Evolutionary conservation across 2,329 filamentous ascomycete species (phyloP).

Genomic region (Ilyonectria sp.): DNA sequence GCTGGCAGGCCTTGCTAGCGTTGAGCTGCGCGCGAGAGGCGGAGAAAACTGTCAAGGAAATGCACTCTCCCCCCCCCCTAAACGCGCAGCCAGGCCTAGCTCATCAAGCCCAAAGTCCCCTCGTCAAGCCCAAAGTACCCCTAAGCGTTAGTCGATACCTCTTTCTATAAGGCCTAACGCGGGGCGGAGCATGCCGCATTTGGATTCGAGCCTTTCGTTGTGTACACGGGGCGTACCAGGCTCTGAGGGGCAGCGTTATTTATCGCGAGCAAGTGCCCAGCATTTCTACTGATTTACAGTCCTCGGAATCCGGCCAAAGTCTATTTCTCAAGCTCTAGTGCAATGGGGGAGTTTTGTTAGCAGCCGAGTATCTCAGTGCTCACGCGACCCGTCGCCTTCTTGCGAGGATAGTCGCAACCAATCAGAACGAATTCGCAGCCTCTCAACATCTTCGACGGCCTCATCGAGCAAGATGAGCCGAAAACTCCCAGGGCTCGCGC

Average conservation of each 20-base stretch:
- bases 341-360: constrained; percentile 26
- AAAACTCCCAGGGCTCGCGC: constrained; percentile 26
- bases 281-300: background rate
- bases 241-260: constrained; percentile 28
- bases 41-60: background rate
- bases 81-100: background rate
- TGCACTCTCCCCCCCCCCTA: background rate
- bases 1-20: background rate
- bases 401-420: background rate
- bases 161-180: background rate
- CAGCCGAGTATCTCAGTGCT: constrained; percentile 3
- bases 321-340: constrained; percentile 22
- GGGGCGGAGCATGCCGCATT: background rate
- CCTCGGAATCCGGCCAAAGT: background rate
- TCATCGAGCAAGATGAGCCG: constrained; percentile 29
- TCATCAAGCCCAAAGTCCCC: constrained; percentile 1
- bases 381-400: constrained; percentile 23
- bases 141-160: constrained; percentile 1
- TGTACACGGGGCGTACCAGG: background rate
- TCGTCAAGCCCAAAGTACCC: background rate
- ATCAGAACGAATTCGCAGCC: background rate
- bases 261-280: constrained; percentile 28
- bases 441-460: constrained; percentile 13
- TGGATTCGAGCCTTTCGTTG: background rate
- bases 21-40: background rate